These are phyloP conservation scores for Rostrohypoxylon terebratum DNA, from an alignment of 495 filamentous ascomycete species.

Conservation along the genomic window DNA sequence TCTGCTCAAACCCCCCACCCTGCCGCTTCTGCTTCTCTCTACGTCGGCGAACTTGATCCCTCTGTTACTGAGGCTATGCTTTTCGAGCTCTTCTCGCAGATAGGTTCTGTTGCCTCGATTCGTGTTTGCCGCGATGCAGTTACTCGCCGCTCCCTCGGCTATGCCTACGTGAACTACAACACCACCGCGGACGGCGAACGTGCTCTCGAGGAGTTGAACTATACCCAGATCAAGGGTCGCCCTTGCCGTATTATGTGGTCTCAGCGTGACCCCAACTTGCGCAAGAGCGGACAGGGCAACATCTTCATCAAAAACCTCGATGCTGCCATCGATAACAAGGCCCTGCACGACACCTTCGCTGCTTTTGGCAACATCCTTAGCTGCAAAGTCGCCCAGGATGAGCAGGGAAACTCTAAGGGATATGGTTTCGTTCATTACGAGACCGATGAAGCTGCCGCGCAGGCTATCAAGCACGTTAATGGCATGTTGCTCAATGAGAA, in stretches of 20 bases:
- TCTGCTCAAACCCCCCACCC: slow-evolving; percentile 75
- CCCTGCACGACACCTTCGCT: slow-evolving; percentile 98
- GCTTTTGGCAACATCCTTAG: slow-evolving; percentile 99
- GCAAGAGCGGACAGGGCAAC: slow-evolving; percentile 99
- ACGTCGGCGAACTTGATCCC: slow-evolving; percentile 97
- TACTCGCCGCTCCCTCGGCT: slow-evolving; percentile 97
- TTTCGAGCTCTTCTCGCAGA: slow-evolving; percentile 99
- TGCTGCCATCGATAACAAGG: slow-evolving; percentile 99
- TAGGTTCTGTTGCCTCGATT: slow-evolving; percentile 98
- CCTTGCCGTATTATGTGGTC: slow-evolving; percentile 99
- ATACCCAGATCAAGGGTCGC: slow-evolving; percentile 98
- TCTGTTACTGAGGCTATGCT: slow-evolving; percentile 99
- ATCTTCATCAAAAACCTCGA: slow-evolving; percentile 99
- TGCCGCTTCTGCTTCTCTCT: slow-evolving; percentile 95
- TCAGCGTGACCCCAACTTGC: slow-evolving; percentile 97
- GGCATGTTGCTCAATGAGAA: slow-evolving; percentile 99
- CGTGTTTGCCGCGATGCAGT: slow-evolving; percentile 99
- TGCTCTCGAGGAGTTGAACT: slow-evolving; percentile 98
- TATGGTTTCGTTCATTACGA: slow-evolving; percentile 99
- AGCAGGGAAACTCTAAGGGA: slow-evolving; percentile 94
- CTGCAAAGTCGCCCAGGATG: slow-evolving; percentile 99
- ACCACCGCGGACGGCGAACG: slow-evolving; percentile 95
- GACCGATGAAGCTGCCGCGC: slow-evolving; percentile 95
- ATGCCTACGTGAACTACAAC: slow-evolving; percentile 99
- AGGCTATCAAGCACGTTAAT: slow-evolving; percentile 99